Percentiles rank a stretch among this genome's conserved stretches.
phyloP scores from a whole-genome alignment of 1,139 yeast species.

The Casaregolazyma lundiana region DNA sequence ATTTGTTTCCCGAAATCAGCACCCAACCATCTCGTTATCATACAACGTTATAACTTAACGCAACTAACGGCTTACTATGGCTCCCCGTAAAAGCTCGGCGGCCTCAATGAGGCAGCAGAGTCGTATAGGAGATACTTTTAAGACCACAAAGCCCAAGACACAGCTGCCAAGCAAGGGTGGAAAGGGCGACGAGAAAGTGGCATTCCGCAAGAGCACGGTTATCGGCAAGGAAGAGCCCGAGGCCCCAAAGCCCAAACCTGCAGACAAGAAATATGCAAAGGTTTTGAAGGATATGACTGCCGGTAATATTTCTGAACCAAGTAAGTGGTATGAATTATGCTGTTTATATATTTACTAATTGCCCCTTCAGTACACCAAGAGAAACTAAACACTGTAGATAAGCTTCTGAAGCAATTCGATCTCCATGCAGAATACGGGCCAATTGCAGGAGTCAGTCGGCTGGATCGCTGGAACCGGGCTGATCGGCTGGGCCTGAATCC shows the following conservation, averaged over 20 bases:
- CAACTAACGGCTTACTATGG: no score
- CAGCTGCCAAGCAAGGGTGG: background rate
- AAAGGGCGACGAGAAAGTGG: background rate
- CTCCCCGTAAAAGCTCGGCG: background rate
- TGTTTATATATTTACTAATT: background rate
- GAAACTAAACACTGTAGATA: conserved; percentile 27
- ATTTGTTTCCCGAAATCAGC: background rate
- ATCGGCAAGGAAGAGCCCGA: conserved; percentile 8
- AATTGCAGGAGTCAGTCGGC: conserved; percentile 34
- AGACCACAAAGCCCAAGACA: background rate
- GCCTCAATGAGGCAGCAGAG: conserved; percentile 3
- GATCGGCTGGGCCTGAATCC: conserved; percentile 63
- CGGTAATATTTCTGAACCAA: conserved; percentile 13
- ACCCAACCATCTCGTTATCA: no score
- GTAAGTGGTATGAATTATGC: conserved; percentile 4
- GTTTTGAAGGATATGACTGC: conserved; percentile 13
- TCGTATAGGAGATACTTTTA: conserved; percentile 9
- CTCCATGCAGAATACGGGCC: conserved; percentile 36
- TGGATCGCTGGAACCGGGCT: conserved; percentile 80
- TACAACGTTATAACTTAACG: no score
- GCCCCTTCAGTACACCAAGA: conserved; percentile 27
- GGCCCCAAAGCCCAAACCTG: conserved; percentile 1
- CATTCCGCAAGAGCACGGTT: no score
- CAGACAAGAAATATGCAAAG: conserved; percentile 4
- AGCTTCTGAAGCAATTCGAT: conserved; percentile 35